phyloP scores from a whole-genome alignment of 805 yeast species.

The Ogataea ramenticola region DNA sequence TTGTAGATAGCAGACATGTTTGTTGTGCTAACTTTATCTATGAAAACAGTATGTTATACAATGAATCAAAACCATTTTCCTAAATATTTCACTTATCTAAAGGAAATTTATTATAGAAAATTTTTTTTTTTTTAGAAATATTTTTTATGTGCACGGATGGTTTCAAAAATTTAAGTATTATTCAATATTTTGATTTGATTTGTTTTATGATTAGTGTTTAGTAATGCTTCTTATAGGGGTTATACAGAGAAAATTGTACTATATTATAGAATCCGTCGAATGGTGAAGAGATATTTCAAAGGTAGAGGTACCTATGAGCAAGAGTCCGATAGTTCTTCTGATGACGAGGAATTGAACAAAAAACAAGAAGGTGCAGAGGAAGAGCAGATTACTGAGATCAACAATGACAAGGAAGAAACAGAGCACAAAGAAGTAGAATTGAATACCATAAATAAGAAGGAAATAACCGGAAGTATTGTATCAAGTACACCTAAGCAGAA shows the following conservation, averaged over 20 bases:
- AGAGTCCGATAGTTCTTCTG: conserved; percentile 2
- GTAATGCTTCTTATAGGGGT: background rate
- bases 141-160: background rate
- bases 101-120: background rate
- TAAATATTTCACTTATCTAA: no score
- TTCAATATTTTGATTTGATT: no score
- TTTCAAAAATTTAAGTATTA: no score
- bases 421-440: background rate
- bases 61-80: background rate
- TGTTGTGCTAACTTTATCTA: background rate
- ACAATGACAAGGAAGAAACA: background rate
- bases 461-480: no score
- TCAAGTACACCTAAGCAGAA: no score
- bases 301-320: conserved; percentile 1
- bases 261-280: no score
- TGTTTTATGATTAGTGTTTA: no score
- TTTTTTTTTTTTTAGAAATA: background rate
- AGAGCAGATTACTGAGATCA: no score
- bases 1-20: conserved; percentile 68
- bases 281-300: conserved; percentile 1
- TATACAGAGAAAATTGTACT: background rate
- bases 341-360: background rate
- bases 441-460: no score
- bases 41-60: background rate
- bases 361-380: background rate